These are phyloP conservation scores for Phialocephala subalpina DNA, from an alignment of 2,329 filamentous ascomycete species.

Conservation along the genomic window DNA sequence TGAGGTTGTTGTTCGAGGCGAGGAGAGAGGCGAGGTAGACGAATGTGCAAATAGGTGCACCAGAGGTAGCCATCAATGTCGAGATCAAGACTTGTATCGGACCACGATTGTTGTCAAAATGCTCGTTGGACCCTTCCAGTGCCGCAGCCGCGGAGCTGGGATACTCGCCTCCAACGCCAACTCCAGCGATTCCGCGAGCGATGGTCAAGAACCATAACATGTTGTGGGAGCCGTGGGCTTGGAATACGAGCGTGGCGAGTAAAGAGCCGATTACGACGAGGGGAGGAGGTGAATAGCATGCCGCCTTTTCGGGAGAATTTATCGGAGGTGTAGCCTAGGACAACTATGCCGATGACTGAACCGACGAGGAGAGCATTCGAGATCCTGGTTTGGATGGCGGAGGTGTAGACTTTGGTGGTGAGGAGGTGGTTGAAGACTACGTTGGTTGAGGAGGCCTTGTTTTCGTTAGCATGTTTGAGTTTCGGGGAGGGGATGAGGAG, in stretches of 20 bases:
- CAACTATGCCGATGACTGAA: conserved; percentile 43
- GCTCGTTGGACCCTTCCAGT: conserved; percentile 46
- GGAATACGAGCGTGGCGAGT: conserved; percentile 48
- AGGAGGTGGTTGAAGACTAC: conserved; percentile 41
- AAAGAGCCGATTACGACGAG: conserved; percentile 45
- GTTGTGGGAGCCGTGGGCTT: conserved; percentile 41
- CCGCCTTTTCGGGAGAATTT: conserved; percentile 39
- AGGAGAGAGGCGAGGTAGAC: conserved; percentile 47
- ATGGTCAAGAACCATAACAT: conserved; percentile 50
- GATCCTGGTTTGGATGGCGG: conserved; percentile 36
- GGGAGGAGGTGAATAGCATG: conserved; percentile 41
- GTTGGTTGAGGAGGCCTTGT: conserved; percentile 44
- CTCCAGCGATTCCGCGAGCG: conserved; percentile 47
- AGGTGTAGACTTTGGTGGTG: conserved; percentile 41
- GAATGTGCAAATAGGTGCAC: conserved; percentile 45
- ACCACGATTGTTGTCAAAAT: conserved; percentile 39
- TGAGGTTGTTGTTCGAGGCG: conserved; percentile 46
- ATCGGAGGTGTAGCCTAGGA: conserved; percentile 50
- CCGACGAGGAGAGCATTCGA: conserved; percentile 12
- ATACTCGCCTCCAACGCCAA: conserved; percentile 49
- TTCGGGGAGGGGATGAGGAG: neutral
- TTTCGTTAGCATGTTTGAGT: conserved; percentile 8
- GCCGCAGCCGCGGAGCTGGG: conserved; percentile 48
- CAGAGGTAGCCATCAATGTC: conserved; percentile 46
- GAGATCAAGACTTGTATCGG: conserved; percentile 47